These are phyloP conservation scores for Catharanthus roseus DNA, from an alignment of 257 asterid species.

Conservation along the genomic window DNA sequence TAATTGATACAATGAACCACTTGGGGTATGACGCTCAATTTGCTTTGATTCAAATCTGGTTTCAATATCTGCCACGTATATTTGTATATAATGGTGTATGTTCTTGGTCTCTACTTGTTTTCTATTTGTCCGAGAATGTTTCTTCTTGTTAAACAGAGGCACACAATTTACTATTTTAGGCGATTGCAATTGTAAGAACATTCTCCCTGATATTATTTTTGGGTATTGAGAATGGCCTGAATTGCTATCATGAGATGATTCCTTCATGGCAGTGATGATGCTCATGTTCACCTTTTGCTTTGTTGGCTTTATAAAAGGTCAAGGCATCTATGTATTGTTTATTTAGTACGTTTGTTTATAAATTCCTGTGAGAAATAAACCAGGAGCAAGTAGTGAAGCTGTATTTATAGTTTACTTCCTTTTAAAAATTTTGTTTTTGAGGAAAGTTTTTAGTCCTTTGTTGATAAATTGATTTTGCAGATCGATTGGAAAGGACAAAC, in stretches of 20 bases:
- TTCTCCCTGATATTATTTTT: neutral
- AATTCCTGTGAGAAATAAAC: neutral
- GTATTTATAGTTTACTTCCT: neutral
- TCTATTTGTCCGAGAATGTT: neutral
- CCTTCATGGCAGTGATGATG: neutral
- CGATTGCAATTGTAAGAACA: neutral
- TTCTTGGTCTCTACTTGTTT: neutral
- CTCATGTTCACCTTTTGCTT: neutral
- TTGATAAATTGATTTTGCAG: slow-evolving; percentile 34
- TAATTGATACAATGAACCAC: neutral
- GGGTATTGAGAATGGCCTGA: neutral
- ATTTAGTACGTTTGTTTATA: neutral
- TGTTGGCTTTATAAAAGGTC: neutral
- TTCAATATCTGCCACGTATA: neutral
- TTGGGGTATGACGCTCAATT: neutral
- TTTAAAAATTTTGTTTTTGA: too few relatives aligned
- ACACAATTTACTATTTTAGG: neutral
- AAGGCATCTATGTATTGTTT: neutral
- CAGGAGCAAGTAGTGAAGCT: neutral
- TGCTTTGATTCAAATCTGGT: neutral
- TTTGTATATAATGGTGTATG: neutral
- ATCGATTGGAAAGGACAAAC: slow-evolving; percentile 65
- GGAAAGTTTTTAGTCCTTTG: neutral
- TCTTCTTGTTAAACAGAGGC: neutral
- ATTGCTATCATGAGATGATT: neutral